Percentiles rank a stretch among this genome's conserved stretches.
Conservation (phyloP, 2,329 filamentous ascomycete genomes). For the Claviceps sp. region DNA sequence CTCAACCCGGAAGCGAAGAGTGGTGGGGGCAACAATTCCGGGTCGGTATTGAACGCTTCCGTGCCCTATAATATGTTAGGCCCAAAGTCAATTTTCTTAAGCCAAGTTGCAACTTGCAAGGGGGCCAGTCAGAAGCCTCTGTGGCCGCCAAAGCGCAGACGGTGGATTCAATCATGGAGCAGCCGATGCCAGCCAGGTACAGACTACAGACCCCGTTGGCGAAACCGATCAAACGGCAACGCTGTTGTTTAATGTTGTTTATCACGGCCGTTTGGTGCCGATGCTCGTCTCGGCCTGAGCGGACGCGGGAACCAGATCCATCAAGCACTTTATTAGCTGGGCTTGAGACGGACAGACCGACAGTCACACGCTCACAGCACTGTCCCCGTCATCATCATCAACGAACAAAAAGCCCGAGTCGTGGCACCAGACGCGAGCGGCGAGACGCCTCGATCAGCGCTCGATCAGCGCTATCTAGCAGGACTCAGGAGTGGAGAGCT, state of each 20-base stretch:
- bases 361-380: background rate
- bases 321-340: background rate
- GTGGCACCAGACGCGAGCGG: background rate
- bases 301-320: background rate
- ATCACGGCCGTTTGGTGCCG: background rate
- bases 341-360: background rate
- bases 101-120: background rate
- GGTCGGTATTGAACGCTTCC: background rate
- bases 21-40: background rate
- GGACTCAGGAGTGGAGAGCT: background rate
- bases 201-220: background rate
- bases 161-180: background rate
- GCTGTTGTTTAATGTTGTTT: background rate
- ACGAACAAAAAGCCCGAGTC: background rate
- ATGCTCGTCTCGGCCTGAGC: background rate
- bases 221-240: background rate
- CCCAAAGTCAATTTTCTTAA: background rate
- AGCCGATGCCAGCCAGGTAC: background rate
- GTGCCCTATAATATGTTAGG: conserved; percentile 1
- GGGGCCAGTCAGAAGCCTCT: background rate
- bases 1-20: background rate
- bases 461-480: background rate
- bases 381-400: background rate
- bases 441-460: background rate
- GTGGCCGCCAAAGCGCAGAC: background rate